These are phyloP conservation scores for Neurospora sp. DNA, from an alignment of 495 filamentous ascomycete genomes.

Conservation along the genomic window DNA sequence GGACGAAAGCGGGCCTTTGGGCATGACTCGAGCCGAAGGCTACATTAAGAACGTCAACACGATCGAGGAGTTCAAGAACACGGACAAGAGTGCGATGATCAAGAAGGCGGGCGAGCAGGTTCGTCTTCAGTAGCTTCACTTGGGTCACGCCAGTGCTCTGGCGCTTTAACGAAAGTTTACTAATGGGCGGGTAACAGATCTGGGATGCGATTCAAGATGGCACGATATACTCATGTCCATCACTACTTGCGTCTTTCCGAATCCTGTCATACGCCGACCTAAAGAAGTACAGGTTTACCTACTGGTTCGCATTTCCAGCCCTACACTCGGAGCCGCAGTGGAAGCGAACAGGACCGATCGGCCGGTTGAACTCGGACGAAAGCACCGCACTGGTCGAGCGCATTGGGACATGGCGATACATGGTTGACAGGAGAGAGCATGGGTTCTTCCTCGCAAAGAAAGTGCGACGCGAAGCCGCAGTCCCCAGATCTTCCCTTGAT, in stretches of 20 bases:
- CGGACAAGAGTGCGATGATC: conserved; percentile 62
- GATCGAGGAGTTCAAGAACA: conserved; percentile 77
- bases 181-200: conserved; percentile 45
- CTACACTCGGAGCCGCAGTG: conserved; percentile 80
- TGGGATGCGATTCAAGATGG: conserved; percentile 97
- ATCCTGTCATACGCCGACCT: conserved; percentile 91
- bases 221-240: conserved; percentile 88
- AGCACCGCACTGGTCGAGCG: conserved; percentile 63
- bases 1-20: conserved; percentile 52
- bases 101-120: conserved; percentile 67
- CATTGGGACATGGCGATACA: conserved; percentile 78
- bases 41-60: conserved; percentile 95
- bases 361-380: conserved; percentile 51
- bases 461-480: conserved; percentile 33
- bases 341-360: conserved; percentile 42
- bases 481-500: conserved; percentile 15
- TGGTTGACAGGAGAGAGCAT: conserved; percentile 67
- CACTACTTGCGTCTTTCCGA: conserved; percentile 75
- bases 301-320: conserved; percentile 92
- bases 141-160: background rate
- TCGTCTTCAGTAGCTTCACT: conserved; percentile 14
- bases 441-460: conserved; percentile 91
- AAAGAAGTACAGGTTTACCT: conserved; percentile 90
- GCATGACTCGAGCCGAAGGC: conserved; percentile 75
- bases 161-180: conserved; percentile 2